Base-by-base conservation (phyloP, 179 eudicot genomes). In the Camellia oleifera region DNA sequence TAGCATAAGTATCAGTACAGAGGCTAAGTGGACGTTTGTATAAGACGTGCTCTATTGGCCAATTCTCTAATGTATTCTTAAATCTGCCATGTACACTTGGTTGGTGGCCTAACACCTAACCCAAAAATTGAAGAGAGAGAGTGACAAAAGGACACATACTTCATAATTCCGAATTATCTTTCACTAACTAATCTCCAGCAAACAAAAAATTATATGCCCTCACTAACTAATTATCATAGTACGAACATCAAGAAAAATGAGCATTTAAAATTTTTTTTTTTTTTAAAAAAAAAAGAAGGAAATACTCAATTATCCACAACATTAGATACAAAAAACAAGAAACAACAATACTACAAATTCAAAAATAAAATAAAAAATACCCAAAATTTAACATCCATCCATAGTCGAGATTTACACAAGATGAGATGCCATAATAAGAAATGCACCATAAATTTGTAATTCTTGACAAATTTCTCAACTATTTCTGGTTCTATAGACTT, bases 31-130 rank as follows among this genome's bases (percentile, higher is more conserved):
- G 40, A 32, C 40, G 40, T 40, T 57, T 74, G 52, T 56, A 74
- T 3, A 56, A 46, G 54, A 69, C 74, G 26, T 18, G 54, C 0
- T 15, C 32, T 64, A 52, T 18, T 67, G 53, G 32, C 9, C 13
- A 13, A 52, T 32, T 67, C 32, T 53, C 11, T 58, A 40, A 48
- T 44, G 48, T 72, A 58, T 61, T 81, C 56, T 71, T 10, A 58
- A 32, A 69, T 78, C 76, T 15, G 14, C 52, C 13, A 26, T 72
- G 17, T 63, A 45, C 11, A 63, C 63, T 78, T 7, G 79, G 84
- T 86, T 80, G 89, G 82, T 87, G 82, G 84, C 87, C 89, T 84
- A 87, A 84, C 84, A 67, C 72, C 76, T 72, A 62, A 74, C 67
- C 46, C 23, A n/a, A 50, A 57, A 78, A 64, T 77, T 75, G 79